Base-by-base conservation (phyloP, 306 rosid genomes). In the Rosa multiflora region DNA sequence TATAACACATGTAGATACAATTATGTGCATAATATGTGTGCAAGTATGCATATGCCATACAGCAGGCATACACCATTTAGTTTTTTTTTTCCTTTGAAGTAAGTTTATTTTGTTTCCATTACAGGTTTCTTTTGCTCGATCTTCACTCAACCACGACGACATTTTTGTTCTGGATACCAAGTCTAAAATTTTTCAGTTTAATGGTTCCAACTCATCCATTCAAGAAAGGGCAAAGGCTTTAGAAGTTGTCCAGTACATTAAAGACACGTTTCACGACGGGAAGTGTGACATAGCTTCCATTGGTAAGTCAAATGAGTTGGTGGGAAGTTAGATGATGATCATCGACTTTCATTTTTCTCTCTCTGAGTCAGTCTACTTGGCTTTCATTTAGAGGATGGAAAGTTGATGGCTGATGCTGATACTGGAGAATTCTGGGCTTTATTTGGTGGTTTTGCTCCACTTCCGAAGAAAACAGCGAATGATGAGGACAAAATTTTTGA, bases 361-460 rank as follows among this genome's bases (percentile, higher is more conserved):
- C 72, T 83, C 74, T 85, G 81, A 74, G 84, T 88, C 53, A 70
- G 26, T 78, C 59, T 72, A 56, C 80, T 62, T 90, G 63, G 71
- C 70, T 75, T 77, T 75, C 77, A 29, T 84, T 79, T 78, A 96
- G 99, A 96, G 96, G 99, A 96, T 83, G 99, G 99, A 79, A 96
- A 83, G 88, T 79, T 96, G 89, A 96, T 96, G 99, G 89, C 99
- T 68, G 99, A 96, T 90, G 78, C 94, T 72, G 99, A 96, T 70
- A 81, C 87, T 77, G 99, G 99, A 86, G 99, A 96, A 80, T 96
- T 96, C 75, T 96, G 99, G 99, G 91, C 88, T 79, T 87, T 89
- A 63, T 96, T 96, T 86, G 98, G 99, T 76, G 99, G 98, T 71
- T 96, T 96, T 75, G 99, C 99, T 83, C 99, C 99, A 78, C 99